Percentiles rank a stretch among this genome's conserved stretches.
These are phyloP conservation scores for Aspergillus sp. DNA, from an alignment of 2,329 filamentous ascomycete genomes.

Conservation along the genomic window DNA sequence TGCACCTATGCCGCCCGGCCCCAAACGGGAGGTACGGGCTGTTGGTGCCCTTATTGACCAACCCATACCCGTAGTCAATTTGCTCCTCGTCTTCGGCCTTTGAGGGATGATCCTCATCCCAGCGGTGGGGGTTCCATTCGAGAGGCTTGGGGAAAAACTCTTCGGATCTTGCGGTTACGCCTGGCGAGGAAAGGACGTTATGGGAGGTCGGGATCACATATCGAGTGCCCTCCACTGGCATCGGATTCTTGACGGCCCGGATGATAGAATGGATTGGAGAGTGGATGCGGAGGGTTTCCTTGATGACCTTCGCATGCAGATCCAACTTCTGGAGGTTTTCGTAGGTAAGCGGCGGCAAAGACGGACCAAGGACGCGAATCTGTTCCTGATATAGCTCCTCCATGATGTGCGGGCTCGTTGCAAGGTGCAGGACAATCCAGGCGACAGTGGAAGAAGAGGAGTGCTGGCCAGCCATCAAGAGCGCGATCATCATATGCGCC, in stretches of 20 bases:
- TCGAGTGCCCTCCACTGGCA: constrained; percentile 72
- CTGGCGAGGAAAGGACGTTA: constrained; percentile 74
- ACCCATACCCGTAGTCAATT: constrained; percentile 86
- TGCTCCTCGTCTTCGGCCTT: constrained; percentile 56
- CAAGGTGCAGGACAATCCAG: constrained; percentile 77
- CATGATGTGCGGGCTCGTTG: constrained; percentile 65
- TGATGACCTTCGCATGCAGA: constrained; percentile 74
- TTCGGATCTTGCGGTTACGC: constrained; percentile 63
- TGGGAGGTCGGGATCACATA: constrained; percentile 74
- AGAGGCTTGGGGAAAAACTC: constrained; percentile 73
- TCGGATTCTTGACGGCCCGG: constrained; percentile 80
- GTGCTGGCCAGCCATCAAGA: constrained; percentile 87
- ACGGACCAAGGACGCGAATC: constrained; percentile 58
- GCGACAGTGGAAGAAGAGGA: constrained; percentile 74
- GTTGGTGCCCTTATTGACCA: constrained; percentile 80
- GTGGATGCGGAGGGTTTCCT: constrained; percentile 84
- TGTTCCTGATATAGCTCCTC: constrained; percentile 82
- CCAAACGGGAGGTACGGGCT: constrained; percentile 93
- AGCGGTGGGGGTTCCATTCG: constrained; percentile 83
- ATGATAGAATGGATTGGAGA: constrained; percentile 93
- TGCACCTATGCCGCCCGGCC: constrained; percentile 84
- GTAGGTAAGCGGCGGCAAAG: constrained; percentile 65
- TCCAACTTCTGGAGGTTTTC: constrained; percentile 71
- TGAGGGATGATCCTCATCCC: constrained; percentile 53
- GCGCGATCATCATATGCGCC: constrained; percentile 87